Percentiles rank a stretch among this genome's conserved stretches.
Evolutionary conservation across 805 yeast species (phyloP).

Genomic region (Sugiyamaella floridensis): DNA sequence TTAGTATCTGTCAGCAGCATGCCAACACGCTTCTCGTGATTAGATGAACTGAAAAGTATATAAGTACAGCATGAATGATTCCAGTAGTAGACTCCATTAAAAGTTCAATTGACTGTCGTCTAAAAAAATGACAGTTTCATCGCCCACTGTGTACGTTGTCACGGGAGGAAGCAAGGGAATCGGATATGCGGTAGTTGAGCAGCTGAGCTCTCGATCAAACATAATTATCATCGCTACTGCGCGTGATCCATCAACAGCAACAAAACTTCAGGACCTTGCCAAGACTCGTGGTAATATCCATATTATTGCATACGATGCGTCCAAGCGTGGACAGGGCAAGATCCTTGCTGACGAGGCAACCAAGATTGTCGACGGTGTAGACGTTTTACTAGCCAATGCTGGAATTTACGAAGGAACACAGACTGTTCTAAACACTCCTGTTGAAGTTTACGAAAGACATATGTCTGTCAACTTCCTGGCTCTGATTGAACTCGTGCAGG

Average conservation of each 20-base stretch:
- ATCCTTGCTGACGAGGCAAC: conserved; percentile 14
- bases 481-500: conserved; percentile 20
- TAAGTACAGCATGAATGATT: too few relatives aligned
- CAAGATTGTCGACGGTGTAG: conserved; percentile 20
- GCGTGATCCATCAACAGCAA: conserved; percentile 11
- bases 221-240: conserved; percentile 23
- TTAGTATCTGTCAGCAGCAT: too few relatives aligned
- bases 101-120: neutral
- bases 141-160: conserved; percentile 25
- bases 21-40: too few relatives aligned
- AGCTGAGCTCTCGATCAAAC: conserved; percentile 18
- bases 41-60: too few relatives aligned
- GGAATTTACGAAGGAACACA: conserved; percentile 16
- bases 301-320: conserved; percentile 23
- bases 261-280: conserved; percentile 10
- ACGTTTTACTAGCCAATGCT: conserved; percentile 26
- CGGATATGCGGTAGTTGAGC: conserved; percentile 29
- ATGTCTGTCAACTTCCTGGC: conserved; percentile 24
- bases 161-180: conserved; percentile 35
- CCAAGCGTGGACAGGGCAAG: conserved; percentile 17
- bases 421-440: conserved; percentile 1
- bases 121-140: neutral
- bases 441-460: conserved; percentile 14
- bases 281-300: conserved; percentile 18
- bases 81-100: too few relatives aligned